Evolutionary conservation across 2,329 filamentous ascomycete genomes (phyloP).

Genomic region (Colletotrichum liriopes): DNA sequence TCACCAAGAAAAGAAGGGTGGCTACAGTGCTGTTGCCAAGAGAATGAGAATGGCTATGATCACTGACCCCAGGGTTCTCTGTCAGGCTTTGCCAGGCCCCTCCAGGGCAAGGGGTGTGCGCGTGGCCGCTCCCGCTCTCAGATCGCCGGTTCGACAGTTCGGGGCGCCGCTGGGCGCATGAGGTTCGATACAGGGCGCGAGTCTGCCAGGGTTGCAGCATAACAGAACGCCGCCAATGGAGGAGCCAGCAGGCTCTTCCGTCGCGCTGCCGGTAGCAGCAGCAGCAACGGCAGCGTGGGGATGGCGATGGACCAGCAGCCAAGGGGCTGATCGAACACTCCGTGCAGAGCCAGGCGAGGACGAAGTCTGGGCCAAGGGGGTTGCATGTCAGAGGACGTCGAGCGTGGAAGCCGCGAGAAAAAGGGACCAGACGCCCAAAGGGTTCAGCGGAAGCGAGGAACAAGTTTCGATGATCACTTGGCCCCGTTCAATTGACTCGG

Average conservation of each 20-base stretch:
- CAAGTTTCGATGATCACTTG: conserved; percentile 39
- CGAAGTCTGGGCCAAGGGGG: background rate
- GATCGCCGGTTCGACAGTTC: conserved; percentile 27
- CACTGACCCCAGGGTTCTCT: background rate
- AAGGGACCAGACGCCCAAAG: no score
- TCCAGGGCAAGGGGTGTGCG: background rate
- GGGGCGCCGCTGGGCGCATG: conserved; percentile 33
- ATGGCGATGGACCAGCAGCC: background rate
- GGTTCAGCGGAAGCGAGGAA: conserved; percentile 14
- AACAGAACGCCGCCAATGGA: background rate
- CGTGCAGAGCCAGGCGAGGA: background rate
- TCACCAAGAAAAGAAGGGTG: background rate
- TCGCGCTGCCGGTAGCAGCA: background rate
- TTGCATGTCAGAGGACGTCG: background rate
- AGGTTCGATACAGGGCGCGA: conserved; percentile 30
- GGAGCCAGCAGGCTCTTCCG: background rate
- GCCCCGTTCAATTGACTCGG: conserved; percentile 29
- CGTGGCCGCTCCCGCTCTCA: conserved; percentile 10
- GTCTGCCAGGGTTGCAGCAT: conserved; percentile 8
- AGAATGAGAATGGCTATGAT: background rate
- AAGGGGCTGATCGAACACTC: background rate
- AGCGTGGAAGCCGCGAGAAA: background rate
- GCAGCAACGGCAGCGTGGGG: background rate
- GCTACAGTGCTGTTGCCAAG: background rate
- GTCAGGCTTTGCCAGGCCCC: background rate